A percentile compares a stretch with the other conserved stretches of the same genome.
phyloP scores from a whole-genome alignment of 163 green algal species.

The Prototheca cutis region DNA sequence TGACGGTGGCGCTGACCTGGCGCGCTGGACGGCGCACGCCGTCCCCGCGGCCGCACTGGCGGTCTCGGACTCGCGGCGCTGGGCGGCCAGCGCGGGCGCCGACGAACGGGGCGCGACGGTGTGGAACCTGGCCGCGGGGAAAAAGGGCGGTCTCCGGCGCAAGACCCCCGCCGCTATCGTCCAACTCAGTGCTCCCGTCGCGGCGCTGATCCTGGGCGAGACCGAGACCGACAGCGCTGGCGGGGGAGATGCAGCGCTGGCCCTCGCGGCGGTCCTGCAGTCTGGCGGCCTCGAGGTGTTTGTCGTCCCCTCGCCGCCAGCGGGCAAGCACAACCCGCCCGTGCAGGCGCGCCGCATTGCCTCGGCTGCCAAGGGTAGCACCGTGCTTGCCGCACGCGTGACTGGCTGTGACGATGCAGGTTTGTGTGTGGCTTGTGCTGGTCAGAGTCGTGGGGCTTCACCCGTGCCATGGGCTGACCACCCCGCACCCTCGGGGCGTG shows the following conservation, averaged over 20 bases:
- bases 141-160: constrained; percentile 1
- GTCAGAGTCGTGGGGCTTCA: no score
- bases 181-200: neutral
- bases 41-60: neutral
- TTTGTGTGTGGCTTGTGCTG: no score
- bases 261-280: neutral
- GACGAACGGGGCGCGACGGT: constrained; percentile 7
- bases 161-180: neutral
- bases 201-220: neutral
- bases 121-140: neutral
- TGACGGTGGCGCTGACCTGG: constrained; percentile 1
- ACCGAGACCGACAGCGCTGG: neutral
- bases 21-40: constrained; percentile 10
- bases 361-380: neutral
- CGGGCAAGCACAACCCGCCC: neutral
- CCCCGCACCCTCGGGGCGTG: no score
- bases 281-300: neutral
- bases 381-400: neutral
- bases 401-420: no score
- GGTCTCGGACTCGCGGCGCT: neutral
- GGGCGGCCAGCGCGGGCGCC: neutral
- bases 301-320: neutral
- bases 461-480: no score
- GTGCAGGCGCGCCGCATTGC: neutral
- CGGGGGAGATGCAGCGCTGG: constrained; percentile 4